Base-by-base conservation (phyloP, 2,329 filamentous ascomycete genomes). In the Ceratocystiopsis brevicomis region DNA sequence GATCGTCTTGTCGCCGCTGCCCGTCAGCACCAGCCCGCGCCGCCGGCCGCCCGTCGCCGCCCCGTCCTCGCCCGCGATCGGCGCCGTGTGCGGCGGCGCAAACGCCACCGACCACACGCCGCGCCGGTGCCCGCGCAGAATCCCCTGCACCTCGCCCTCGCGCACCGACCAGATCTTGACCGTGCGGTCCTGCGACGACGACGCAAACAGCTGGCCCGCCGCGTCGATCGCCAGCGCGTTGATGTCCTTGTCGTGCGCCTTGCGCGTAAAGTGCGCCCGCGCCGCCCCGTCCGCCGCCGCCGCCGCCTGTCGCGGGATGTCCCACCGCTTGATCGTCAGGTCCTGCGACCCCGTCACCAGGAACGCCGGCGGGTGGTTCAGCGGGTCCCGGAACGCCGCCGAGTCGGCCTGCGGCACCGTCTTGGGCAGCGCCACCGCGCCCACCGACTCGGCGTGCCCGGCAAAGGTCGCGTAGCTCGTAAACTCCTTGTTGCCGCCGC, bases 201-300 rank as follows among this genome's bases (percentile, higher is more conserved):
- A 95, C 3, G 88, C 92, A 55, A 98, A 96, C 1, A 95, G 62
- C n/a, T 77, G 73, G 5, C 74, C 75, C 1, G 72, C 68, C 18
- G 76, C 71, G 49, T 86, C 83, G 12, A 90, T 69, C 50, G 92
- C 85, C 41, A 98, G 73, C 3, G 90, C 86, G 53, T 98, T 98
- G 61, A 98, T 98, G 52, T 98, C 90, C 58, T 98, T 98, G 56
- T 98, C 90, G 60, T 98, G 90, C 1, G 90, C 90, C 60, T 95
- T 93, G 45, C 90, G 75, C 1, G 90, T 96, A 59, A 83, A 98
- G 5, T 78, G 84, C 84, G 52, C 76, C 66, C 11, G 76, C 25
- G 25, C 25, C 67, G 45, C 71, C 5, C 63, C 59, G 16, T 53
- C 36, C 54, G 38, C 54, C 51, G 45, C 17, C 1, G 62, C 58